phyloP scores from a whole-genome alignment of 768 basidiomycete species.

The Rossbeevera mucosa region DNA sequence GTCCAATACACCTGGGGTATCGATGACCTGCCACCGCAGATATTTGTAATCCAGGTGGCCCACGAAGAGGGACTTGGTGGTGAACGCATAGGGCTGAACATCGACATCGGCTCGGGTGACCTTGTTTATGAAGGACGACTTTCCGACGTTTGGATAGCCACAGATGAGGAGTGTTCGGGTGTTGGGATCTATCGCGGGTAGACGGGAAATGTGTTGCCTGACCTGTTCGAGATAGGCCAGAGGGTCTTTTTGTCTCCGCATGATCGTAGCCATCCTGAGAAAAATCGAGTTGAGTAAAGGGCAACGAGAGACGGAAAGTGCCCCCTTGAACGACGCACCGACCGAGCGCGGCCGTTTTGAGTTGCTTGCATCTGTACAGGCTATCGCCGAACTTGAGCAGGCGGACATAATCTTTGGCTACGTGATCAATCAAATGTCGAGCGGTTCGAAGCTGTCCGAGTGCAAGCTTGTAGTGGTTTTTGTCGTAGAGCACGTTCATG shows the following conservation, averaged over 20 bases:
- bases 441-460: conserved; percentile 95
- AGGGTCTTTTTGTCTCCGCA: conserved; percentile 98
- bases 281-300: background rate
- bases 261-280: conserved; percentile 92
- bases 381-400: conserved; percentile 98
- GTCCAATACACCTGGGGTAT: conserved; percentile 97
- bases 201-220: conserved; percentile 96
- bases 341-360: conserved; percentile 95
- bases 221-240: conserved; percentile 99
- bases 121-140: conserved; percentile 99
- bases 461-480: conserved; percentile 99
- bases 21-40: conserved; percentile 98
- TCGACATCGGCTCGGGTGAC: conserved; percentile 99
- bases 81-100: conserved; percentile 99
- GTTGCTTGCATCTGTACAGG: conserved; percentile 96
- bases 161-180: conserved; percentile 97
- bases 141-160: conserved; percentile 99
- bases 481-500: conserved; percentile 98
- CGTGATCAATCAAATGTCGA: conserved; percentile 92
- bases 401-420: conserved; percentile 95
- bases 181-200: conserved; percentile 97
- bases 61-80: conserved; percentile 96
- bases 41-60: conserved; percentile 99
- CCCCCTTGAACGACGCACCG: conserved; percentile 58
- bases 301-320: background rate